These are phyloP conservation scores for Emergomyces orientalis DNA, from an alignment of 2,329 filamentous ascomycete species.

Conservation along the genomic window DNA sequence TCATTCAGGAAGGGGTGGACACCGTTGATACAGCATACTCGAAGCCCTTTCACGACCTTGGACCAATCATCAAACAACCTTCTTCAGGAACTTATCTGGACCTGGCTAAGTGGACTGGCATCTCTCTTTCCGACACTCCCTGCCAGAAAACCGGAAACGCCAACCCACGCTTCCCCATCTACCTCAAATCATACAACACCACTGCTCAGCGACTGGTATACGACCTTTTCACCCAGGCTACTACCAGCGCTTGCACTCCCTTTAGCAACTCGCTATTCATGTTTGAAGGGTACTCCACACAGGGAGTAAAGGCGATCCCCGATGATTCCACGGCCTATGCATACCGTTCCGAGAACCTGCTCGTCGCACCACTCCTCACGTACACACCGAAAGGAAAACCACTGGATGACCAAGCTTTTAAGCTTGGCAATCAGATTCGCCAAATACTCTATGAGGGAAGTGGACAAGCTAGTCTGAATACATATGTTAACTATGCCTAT, in stretches of 20 bases:
- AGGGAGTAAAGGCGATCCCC: slow-evolving; percentile 36
- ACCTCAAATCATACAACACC: slow-evolving; percentile 34
- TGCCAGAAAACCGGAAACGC: slow-evolving; percentile 37
- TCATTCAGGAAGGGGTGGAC: slow-evolving; percentile 29
- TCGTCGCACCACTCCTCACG: slow-evolving; percentile 27
- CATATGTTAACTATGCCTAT: slow-evolving; percentile 28
- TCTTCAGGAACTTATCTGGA: slow-evolving; percentile 38
- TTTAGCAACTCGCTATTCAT: slow-evolving; percentile 42
- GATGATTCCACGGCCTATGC: slow-evolving; percentile 38
- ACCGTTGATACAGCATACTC: slow-evolving; percentile 36
- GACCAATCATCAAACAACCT: slow-evolving; percentile 28
- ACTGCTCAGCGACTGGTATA: slow-evolving; percentile 31
- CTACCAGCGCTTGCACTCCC: slow-evolving; percentile 23
- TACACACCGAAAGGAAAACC: slow-evolving; percentile 21
- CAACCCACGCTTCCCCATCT: slow-evolving; percentile 40
- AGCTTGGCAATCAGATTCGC: slow-evolving; percentile 25
- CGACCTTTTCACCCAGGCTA: slow-evolving; percentile 27
- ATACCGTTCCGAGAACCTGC: slow-evolving; percentile 39
- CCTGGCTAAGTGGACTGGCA: slow-evolving; percentile 38
- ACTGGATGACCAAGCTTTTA: slow-evolving; percentile 19
- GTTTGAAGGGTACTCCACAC: slow-evolving; percentile 47
- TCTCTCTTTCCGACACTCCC: slow-evolving; percentile 27
- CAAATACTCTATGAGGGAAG: slow-evolving; percentile 20
- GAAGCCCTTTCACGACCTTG: slow-evolving; percentile 37
- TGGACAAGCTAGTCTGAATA: slow-evolving; percentile 17